phyloP scores from a whole-genome alignment of 805 yeast species.

The Wickerhamomyces subpelliculosus region DNA sequence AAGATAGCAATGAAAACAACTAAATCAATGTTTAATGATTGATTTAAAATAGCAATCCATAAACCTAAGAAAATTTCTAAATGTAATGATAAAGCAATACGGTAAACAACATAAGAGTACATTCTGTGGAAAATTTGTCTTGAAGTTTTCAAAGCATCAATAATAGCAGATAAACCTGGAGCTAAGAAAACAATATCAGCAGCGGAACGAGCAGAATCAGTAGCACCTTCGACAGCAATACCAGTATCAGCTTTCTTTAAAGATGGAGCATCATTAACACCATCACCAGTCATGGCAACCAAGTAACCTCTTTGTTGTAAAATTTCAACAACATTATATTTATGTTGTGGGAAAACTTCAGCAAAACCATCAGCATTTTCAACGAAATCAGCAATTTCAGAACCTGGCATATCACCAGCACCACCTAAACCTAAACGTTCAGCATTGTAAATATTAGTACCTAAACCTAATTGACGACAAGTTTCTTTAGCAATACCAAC shows the following conservation, averaged over 20 bases:
- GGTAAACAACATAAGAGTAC: conserved; percentile 97
- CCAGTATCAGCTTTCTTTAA: conserved; percentile 94
- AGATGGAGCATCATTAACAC: conserved; percentile 98
- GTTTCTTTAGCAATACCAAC: conserved; percentile 98
- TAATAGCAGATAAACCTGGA: conserved; percentile 92
- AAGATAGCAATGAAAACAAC: conserved; percentile 95
- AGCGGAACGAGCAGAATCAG: conserved; percentile 96
- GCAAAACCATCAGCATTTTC: conserved; percentile 98
- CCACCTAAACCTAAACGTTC: conserved; percentile 95
- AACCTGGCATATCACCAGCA: conserved; percentile 91
- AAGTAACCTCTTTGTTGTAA: conserved; percentile 93
- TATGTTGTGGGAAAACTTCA: conserved; percentile 98
- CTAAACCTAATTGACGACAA: conserved; percentile 94
- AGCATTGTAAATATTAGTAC: conserved; percentile 94
- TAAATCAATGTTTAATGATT: conserved; percentile 79
- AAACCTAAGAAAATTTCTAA: conserved; percentile 91
- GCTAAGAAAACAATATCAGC: conserved; percentile 94
- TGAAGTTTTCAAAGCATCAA: conserved; percentile 91
- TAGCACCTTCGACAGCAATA: conserved; percentile 98
- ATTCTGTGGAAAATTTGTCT: conserved; percentile 98
- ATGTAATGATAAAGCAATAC: conserved; percentile 92
- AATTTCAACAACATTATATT: conserved; percentile 92
- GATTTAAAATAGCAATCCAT: conserved; percentile 92
- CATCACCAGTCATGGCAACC: conserved; percentile 99
- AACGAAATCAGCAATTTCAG: conserved; percentile 94